Evolutionary conservation across 2,329 filamentous ascomycete species (phyloP), one percentile per base, ranked within the genome.

Genomic region (Stemphylium lycopersici): DNA sequence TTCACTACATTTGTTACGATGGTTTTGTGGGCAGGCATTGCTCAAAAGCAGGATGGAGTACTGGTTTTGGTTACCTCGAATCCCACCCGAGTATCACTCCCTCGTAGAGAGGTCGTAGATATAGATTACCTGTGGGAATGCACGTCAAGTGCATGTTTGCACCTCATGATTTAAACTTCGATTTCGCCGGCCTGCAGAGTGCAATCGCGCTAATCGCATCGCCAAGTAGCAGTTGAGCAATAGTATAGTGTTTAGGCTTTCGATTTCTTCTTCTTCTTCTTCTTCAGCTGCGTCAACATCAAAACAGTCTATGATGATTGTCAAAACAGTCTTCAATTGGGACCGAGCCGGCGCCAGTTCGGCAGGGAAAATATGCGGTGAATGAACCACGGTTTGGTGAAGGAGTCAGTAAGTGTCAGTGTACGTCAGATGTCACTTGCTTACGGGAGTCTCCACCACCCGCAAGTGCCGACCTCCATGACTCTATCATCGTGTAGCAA

Each of bases 311-410:
- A n/a, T 15, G 26, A 31, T 15, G 18, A 15, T 24, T n/a, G 29
- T 34, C 18, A 32, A 34, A 13, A 26, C 31, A 13, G 41, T 15
- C 15, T 39, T 22, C 26, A 11, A n/a, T 36, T 48, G 37, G n/a
- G 44, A 40, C 32, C 42, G 51, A n/a, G 22, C 11, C 47, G 51
- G 51, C 29, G 29, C 29, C 47, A 39, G 16, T 34, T 46, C 41
- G 52, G 52, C 52, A 44, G 51, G n/a, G 13, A 7, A 36, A 49
- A 50, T 10, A 44, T 56, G 56, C 53, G 53, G 53, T 50, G 53
- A 56, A 50, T 44, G 44, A 56, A 54, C 53, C 45, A 44, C 39
- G 53, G 56, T 56, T 56, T 32, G 41, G 43, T 40, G 34, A 13
- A 5, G 18, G 38, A 49, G n/a, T 33, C 29, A 18, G 32, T 37